Conservation (phyloP, 352 stramenopile genomes). For the Phytophthora hybrid region DNA sequence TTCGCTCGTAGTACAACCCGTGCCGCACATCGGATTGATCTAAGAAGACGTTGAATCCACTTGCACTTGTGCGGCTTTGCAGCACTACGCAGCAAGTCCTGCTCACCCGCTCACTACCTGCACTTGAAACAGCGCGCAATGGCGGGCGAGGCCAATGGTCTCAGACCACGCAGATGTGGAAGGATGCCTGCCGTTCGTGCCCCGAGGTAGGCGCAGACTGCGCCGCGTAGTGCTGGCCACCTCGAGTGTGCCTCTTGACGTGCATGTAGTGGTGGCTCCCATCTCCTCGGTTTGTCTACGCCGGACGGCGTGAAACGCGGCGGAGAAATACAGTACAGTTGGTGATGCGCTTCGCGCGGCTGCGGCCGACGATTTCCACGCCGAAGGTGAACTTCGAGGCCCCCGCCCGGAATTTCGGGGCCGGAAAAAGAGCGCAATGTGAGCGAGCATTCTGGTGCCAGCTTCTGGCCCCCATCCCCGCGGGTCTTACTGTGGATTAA, state of each 20-base stretch:
- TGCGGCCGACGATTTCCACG: not conserved
- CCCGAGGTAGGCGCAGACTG: not conserved
- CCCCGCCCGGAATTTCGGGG: too few relatives aligned
- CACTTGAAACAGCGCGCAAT: not conserved
- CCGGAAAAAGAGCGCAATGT: not conserved
- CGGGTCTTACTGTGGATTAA: constrained; percentile 3
- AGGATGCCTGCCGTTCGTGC: not conserved
- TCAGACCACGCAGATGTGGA: not conserved
- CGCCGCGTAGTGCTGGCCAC: too few relatives aligned
- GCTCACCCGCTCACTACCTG: not conserved
- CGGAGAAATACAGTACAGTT: constrained; percentile 21
- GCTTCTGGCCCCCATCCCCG: constrained; percentile 13
- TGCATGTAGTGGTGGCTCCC: not conserved
- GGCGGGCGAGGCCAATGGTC: not conserved
- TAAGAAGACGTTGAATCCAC: not conserved
- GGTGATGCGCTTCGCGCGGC: constrained; percentile 12
- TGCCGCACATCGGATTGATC: constrained; percentile 13
- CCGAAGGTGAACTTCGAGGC: not conserved
- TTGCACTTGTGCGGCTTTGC: not conserved
- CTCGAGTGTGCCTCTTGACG: not conserved
- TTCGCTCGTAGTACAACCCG: constrained; percentile 9
- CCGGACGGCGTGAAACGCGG: not conserved
- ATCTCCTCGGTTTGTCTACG: constrained; percentile 6
- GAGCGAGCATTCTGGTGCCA: constrained; percentile 21
- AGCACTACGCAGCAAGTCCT: not conserved